These are phyloP conservation scores for Hericium coralloides DNA, from an alignment of 768 basidiomycete genomes.

Conservation along the genomic window DNA sequence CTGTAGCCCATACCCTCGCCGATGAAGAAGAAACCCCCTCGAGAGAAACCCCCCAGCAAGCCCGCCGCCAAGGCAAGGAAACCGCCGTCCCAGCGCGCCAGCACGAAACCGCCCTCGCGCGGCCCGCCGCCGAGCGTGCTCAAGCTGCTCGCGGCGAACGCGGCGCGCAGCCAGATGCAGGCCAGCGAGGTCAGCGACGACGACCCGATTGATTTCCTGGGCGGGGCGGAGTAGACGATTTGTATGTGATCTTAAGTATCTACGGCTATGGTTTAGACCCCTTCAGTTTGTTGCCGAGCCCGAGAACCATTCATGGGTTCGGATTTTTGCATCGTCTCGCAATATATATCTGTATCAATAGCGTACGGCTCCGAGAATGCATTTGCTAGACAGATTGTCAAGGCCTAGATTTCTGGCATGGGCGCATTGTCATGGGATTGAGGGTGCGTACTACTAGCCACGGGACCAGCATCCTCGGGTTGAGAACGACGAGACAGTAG, in stretches of 20 bases:
- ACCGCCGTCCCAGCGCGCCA: background rate
- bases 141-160: background rate
- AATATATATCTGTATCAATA: background rate
- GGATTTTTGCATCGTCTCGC: background rate
- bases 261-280: background rate
- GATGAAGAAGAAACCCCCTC: background rate
- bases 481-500: too few relatives aligned
- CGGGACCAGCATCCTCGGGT: too few relatives aligned
- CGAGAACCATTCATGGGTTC: background rate
- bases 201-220: conserved; percentile 39
- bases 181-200: conserved; percentile 28
- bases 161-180: background rate
- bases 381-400: background rate
- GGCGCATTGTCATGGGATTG: too few relatives aligned
- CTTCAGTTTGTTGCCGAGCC: background rate
- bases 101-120: background rate
- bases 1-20: background rate
- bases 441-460: too few relatives aligned
- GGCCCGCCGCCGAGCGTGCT: background rate
- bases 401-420: too few relatives aligned
- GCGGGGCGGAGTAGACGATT: conserved; percentile 2
- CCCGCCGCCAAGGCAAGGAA: background rate
- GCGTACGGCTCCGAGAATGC: background rate
- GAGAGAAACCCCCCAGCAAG: background rate
- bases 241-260: background rate